Base-by-base conservation (phyloP, 2,329 filamentous ascomycete genomes). In the Dactylellina leptospora region DNA sequence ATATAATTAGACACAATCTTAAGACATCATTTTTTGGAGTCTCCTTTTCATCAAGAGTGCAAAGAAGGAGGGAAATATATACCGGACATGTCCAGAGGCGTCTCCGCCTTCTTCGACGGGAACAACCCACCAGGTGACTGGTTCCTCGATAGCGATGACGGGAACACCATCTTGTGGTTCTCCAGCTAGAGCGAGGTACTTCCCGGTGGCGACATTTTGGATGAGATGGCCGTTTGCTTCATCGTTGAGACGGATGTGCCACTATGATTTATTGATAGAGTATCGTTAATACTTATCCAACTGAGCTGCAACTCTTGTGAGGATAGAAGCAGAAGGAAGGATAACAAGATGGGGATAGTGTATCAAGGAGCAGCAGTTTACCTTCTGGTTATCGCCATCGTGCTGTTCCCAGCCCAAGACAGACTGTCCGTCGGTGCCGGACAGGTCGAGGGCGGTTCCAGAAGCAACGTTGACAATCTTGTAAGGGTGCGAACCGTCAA, bases 311-410 rank as follows among this genome's bases (percentile, higher is more conserved):
- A 11, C 28, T 33, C 30, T 36, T 9, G 4, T 5, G 4, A 36
- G 2, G n/a, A 2, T 38, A 11, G 33, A 11, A 38, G 33, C 11
- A 33, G 11, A 33, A 33, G 11, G 28, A 33, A 33, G 11, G 11
- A 33, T 5, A 33, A 33, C 5, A 33, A 33, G 28, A 33, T 6
- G 11, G 11, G 11, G 28, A 33, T 6, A 33, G n/a, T n/a, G n/a
- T n/a, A n/a, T n/a, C n/a, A 33, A 33, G 28, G 23, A 33, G 33
- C 2, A n/a, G 25, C 28, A 27, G 4, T 11, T 16, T 4, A 61
- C 58, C 45, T 61, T 50, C 5, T 61, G 58, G 27, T 61, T 61
- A 18, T 61, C 47, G 28, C 58, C 58, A 53, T 53, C 58, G 23
- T 50, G 30, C 8, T 36, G 48, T 8, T 42, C 38, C 58, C 58